These are phyloP conservation scores for Metarhizium brunneum DNA, from an alignment of 2,329 filamentous ascomycete species.

Conservation along the genomic window DNA sequence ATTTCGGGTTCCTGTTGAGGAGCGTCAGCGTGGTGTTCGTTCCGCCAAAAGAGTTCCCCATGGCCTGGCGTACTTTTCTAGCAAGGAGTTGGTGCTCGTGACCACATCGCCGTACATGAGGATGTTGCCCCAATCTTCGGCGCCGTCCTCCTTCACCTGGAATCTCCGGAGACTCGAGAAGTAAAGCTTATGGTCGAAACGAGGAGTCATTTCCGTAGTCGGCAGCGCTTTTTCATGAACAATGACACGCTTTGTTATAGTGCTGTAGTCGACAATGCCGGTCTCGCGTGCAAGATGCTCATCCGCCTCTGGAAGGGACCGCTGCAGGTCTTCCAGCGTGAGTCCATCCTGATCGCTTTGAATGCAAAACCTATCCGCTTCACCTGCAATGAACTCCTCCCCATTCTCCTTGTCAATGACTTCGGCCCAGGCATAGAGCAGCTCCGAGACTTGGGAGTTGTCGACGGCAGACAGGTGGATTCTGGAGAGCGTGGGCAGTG, in stretches of 20 bases:
- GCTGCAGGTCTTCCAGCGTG: constrained; percentile 45
- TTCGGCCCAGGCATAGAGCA: constrained; percentile 58
- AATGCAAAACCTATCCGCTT: constrained; percentile 75
- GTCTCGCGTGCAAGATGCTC: constrained; percentile 27
- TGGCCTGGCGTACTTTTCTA: constrained; percentile 60
- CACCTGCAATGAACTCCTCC: constrained; percentile 66
- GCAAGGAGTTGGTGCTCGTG: constrained; percentile 85
- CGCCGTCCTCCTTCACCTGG: constrained; percentile 43
- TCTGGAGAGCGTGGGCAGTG: constrained; percentile 69
- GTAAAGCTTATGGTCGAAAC: constrained; percentile 76
- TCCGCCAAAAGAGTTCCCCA: not conserved
- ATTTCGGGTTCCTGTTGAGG: constrained; percentile 55
- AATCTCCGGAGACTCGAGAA: constrained; percentile 64
- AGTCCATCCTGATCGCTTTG: constrained; percentile 56
- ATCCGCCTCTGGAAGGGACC: constrained; percentile 33
- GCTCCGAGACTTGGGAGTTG: constrained; percentile 53
- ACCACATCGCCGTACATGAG: constrained; percentile 86
- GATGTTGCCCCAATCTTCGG: constrained; percentile 62
- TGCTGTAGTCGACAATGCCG: constrained; percentile 65
- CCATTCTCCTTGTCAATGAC: constrained; percentile 57
- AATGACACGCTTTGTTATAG: constrained; percentile 63
- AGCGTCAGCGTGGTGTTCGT: not conserved
- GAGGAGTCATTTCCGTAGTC: constrained; percentile 63
- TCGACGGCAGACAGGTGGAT: constrained; percentile 71
- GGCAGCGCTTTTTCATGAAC: constrained; percentile 63